A percentile compares a stretch with the other conserved stretches of the same genome.
These are phyloP conservation scores for Castanospermum australe DNA, from an alignment of 306 rosid genomes.

Conservation along the genomic window DNA sequence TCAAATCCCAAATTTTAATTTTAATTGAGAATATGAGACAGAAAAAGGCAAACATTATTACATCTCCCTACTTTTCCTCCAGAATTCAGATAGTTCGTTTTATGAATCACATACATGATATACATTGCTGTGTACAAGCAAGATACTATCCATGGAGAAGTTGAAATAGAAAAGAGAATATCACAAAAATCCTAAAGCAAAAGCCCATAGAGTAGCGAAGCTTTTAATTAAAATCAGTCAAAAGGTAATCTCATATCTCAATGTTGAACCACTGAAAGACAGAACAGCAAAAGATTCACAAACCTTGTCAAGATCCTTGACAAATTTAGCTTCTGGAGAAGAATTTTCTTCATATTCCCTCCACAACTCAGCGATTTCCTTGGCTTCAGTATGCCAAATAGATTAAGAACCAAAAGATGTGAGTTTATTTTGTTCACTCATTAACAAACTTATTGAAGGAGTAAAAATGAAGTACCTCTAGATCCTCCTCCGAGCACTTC, in stretches of 20 bases:
- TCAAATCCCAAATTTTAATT: background rate
- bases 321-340: constrained; percentile 86
- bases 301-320: constrained; percentile 93
- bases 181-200: background rate
- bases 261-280: constrained; percentile 17
- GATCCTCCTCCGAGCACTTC: constrained; percentile 89
- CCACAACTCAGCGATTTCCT: constrained; percentile 84
- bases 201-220: background rate
- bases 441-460: constrained; percentile 10
- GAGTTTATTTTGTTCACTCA: constrained; percentile 5
- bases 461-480: constrained; percentile 48
- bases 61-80: background rate
- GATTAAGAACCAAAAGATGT: constrained; percentile 18
- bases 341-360: constrained; percentile 77
- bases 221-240: background rate
- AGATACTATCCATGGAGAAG: background rate
- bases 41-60: background rate
- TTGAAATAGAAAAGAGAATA: constrained; percentile 8
- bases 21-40: background rate
- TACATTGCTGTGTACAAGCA: background rate
- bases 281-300: background rate
- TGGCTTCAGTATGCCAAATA: constrained; percentile 46
- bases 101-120: background rate
- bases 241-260: background rate
- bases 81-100: background rate